A percentile compares a stretch with the other conserved stretches of the same genome.
Conservation (phyloP, 1,284 basidiomycete genomes). For the Apiotrichum montevideense region DNA sequence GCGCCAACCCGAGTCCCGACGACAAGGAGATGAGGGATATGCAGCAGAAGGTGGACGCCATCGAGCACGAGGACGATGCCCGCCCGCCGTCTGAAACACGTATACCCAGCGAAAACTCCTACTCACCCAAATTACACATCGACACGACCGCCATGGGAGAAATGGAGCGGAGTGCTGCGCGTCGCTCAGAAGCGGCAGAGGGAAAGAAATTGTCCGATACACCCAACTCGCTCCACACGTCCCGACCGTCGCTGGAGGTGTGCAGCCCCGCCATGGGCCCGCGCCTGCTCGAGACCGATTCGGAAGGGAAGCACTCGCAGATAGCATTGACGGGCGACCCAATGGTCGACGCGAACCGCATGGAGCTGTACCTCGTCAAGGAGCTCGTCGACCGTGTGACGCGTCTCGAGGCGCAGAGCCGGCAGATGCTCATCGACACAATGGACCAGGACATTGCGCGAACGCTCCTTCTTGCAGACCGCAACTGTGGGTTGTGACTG, state of each 20-base stretch:
- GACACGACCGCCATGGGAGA: no score
- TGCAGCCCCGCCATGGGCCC: background rate
- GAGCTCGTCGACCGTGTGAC: constrained; percentile 32
- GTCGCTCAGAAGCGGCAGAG: no score
- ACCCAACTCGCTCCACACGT: no score
- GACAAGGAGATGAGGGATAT: no score
- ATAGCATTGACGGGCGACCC: background rate
- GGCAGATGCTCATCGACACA: constrained; percentile 38
- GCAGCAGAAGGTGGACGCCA: no score
- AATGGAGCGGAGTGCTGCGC: no score
- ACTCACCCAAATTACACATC: no score
- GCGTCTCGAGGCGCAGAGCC: constrained; percentile 34
- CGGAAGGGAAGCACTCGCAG: background rate
- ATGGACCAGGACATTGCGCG: constrained; percentile 38
- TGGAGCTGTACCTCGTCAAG: constrained; percentile 27
- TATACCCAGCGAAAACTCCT: no score
- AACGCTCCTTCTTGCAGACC: constrained; percentile 38
- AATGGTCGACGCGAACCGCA: background rate
- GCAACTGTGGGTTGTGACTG: constrained; percentile 29
- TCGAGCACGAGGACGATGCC: no score
- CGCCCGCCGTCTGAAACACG: no score
- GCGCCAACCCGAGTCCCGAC: no score
- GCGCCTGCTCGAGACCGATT: background rate
- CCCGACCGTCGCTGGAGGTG: background rate
- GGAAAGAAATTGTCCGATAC: no score